Evolutionary conservation across 176 grass and related monocot species (phyloP).

Genomic region (Oryza rufipogon): DNA sequence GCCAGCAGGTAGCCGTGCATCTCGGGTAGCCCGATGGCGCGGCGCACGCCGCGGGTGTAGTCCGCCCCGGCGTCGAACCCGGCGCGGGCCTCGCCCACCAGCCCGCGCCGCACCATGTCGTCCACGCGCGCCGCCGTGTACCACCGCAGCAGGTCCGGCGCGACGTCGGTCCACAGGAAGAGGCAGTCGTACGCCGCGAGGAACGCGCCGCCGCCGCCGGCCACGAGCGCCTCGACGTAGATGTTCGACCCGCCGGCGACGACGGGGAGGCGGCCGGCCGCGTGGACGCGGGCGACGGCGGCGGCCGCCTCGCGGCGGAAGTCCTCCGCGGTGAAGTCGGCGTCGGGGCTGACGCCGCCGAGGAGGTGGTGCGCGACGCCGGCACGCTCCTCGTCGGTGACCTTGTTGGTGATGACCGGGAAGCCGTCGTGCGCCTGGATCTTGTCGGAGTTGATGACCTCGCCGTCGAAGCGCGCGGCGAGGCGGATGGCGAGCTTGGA

Average conservation of each 20-base stretch:
- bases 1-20: slow-evolving; percentile 55
- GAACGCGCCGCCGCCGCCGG: slow-evolving; percentile 31
- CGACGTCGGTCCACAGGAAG: slow-evolving; percentile 54
- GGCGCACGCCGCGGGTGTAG: slow-evolving; percentile 60
- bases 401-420: slow-evolving; percentile 32
- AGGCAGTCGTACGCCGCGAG: slow-evolving; percentile 23
- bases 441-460: slow-evolving; percentile 51
- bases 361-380: slow-evolving; percentile 41
- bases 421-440: slow-evolving; percentile 41
- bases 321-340: slow-evolving; percentile 56
- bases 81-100: slow-evolving; percentile 57
- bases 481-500: slow-evolving; percentile 68
- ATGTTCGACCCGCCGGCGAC: slow-evolving; percentile 58
- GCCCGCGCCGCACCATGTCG: slow-evolving; percentile 55
- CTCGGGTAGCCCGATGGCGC: slow-evolving; percentile 67
- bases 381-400: slow-evolving; percentile 25
- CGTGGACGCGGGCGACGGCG: slow-evolving; percentile 30
- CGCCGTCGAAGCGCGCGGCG: slow-evolving; percentile 47
- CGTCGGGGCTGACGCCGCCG: slow-evolving; percentile 9
- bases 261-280: slow-evolving; percentile 49
- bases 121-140: slow-evolving; percentile 59
- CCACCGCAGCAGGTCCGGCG: slow-evolving; percentile 37
- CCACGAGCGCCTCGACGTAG: slow-evolving; percentile 35
- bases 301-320: slow-evolving; percentile 45
- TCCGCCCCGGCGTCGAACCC: slow-evolving; percentile 48